These are phyloP conservation scores for Suhomyces atakaporum DNA, from an alignment of 1,139 yeast species.

Conservation along the genomic window DNA sequence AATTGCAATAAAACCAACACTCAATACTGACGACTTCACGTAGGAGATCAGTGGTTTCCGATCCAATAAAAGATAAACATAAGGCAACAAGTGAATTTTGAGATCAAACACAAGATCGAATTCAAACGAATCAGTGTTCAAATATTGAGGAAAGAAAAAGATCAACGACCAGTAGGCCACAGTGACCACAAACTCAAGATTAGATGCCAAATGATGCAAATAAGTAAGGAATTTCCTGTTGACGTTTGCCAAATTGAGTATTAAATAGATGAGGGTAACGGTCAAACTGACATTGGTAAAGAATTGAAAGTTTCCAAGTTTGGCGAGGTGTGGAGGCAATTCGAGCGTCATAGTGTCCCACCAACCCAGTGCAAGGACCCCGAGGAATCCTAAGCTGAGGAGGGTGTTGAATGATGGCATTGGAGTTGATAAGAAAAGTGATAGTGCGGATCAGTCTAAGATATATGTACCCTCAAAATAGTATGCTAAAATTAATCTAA, in stretches of 20 bases:
- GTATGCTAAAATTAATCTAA: no score
- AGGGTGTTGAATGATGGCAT: not conserved
- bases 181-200: slow-evolving; percentile 27
- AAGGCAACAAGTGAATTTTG: slow-evolving; percentile 28
- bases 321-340: slow-evolving; percentile 20
- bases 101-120: slow-evolving; percentile 22
- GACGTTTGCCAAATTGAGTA: slow-evolving; percentile 8
- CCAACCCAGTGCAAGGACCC: slow-evolving; percentile 16
- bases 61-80: slow-evolving; percentile 14
- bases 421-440: no score
- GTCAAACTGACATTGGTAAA: slow-evolving; percentile 24
- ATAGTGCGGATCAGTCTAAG: no score
- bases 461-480: no score
- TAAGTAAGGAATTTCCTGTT: slow-evolving; percentile 4
- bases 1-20: slow-evolving; percentile 4
- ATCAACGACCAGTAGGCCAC: slow-evolving; percentile 25
- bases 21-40: slow-evolving; percentile 3
- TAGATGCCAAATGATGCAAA: slow-evolving; percentile 17
- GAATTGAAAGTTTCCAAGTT: slow-evolving; percentile 27
- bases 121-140: slow-evolving; percentile 23
- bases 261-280: slow-evolving; percentile 15
- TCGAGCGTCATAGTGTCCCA: slow-evolving; percentile 19
- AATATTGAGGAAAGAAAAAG: slow-evolving; percentile 20
- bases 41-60: slow-evolving; percentile 8
- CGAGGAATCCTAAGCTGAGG: slow-evolving; percentile 6